phyloP scores from a whole-genome alignment of 1,284 basidiomycete genomes.

The Inonotus obliquus region DNA sequence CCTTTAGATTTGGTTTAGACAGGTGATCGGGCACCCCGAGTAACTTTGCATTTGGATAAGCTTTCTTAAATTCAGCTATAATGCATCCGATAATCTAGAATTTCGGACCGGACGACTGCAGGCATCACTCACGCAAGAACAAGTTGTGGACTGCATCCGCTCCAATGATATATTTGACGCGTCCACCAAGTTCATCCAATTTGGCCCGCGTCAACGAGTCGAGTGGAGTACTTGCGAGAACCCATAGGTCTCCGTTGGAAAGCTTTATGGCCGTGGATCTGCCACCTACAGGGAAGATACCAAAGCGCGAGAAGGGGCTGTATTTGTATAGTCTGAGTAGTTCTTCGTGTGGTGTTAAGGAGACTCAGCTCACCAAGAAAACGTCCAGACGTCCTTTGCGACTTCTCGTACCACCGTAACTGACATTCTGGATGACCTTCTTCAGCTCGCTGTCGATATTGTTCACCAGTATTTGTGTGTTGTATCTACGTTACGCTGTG shows the following conservation, averaged over 20 bases:
- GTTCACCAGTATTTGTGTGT: too few species aligned
- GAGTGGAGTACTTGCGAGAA: constrained; percentile 82
- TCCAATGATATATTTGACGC: constrained; percentile 61
- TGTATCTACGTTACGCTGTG: too few species aligned
- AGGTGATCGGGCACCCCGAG: constrained; percentile 59
- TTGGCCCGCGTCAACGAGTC: constrained; percentile 68
- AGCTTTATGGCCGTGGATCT: constrained; percentile 82
- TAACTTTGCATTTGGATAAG: constrained; percentile 75
- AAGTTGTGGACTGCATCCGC: constrained; percentile 64
- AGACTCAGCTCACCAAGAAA: constrained; percentile 52
- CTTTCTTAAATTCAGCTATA: constrained; percentile 63
- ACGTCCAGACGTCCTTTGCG: constrained; percentile 61
- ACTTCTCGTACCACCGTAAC: constrained; percentile 34
- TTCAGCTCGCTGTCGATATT: too few species aligned
- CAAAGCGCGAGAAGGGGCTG: constrained; percentile 64
- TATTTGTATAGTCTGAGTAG: constrained; percentile 1
- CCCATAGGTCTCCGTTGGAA: constrained; percentile 69
- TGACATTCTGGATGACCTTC: constrained; percentile 15
- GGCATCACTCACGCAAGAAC: constrained; percentile 46
- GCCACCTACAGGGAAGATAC: constrained; percentile 69
- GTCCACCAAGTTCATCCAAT: constrained; percentile 74
- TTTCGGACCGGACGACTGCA: background rate
- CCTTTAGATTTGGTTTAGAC: constrained; percentile 35
- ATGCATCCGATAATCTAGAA: background rate
- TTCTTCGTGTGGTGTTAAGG: background rate